phyloP scores from a whole-genome alignment of 768 basidiomycete species.

The Collybia sordida region DNA sequence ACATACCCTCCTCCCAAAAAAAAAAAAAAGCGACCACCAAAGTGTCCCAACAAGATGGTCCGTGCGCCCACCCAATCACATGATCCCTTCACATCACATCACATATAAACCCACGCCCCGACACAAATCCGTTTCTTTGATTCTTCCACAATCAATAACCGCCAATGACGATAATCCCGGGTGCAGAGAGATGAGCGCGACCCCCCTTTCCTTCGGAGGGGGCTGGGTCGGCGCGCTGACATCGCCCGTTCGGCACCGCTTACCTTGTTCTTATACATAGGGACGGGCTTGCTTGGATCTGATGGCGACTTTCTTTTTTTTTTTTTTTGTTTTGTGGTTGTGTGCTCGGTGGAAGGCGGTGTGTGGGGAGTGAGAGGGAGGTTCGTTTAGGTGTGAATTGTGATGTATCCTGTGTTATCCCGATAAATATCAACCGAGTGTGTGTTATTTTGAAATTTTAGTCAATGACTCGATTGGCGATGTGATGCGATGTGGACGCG shows the following conservation, averaged over 20 bases:
- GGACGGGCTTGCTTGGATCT: slow-evolving; percentile 55
- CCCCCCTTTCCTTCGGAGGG: slow-evolving; percentile 29
- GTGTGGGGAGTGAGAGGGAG: too few species aligned
- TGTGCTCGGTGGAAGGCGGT: too few species aligned
- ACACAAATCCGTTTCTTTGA: slow-evolving; percentile 22
- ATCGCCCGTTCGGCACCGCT: slow-evolving; percentile 64
- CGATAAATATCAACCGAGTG: too few species aligned
- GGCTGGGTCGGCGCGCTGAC: slow-evolving; percentile 53
- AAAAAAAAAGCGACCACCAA: too few species aligned
- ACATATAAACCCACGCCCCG: slow-evolving; percentile 13
- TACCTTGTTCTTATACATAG: slow-evolving; percentile 60
- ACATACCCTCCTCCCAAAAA: too few species aligned
- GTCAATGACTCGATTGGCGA: too few species aligned
- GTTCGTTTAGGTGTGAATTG: too few species aligned
- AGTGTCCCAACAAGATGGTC: too few species aligned
- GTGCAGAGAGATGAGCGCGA: slow-evolving; percentile 60
- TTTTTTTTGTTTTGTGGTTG: slow-evolving; percentile 14
- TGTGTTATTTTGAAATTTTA: too few species aligned
- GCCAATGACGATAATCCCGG: slow-evolving; percentile 52
- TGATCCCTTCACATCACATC: too few species aligned
- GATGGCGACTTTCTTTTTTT: slow-evolving; percentile 40
- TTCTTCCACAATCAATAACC: slow-evolving; percentile 49
- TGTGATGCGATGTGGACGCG: too few species aligned
- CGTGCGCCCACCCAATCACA: slow-evolving; percentile 8
- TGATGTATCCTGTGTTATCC: too few species aligned